phyloP scores from a whole-genome alignment of 2,329 filamentous ascomycete species.

The Hypoxylon rubiginosum region DNA sequence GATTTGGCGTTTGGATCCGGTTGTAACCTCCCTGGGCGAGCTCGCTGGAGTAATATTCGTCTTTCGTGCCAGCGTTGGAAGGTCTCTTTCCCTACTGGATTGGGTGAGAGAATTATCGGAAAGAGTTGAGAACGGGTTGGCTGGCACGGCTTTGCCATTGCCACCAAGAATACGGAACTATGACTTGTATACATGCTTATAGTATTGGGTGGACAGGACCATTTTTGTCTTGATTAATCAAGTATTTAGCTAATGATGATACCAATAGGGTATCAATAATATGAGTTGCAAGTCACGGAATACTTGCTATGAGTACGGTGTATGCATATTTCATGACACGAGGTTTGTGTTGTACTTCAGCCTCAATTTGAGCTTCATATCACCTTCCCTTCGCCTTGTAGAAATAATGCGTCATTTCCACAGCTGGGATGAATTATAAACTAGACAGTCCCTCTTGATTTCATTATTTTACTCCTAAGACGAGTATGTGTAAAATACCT shows the following conservation, averaged over 20 bases:
- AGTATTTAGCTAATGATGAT: conserved; percentile 37
- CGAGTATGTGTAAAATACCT: no score
- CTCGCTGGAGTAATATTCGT: conserved; percentile 3
- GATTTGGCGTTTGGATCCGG: conserved; percentile 22
- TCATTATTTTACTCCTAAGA: no score
- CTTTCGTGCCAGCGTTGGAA: conserved; percentile 5
- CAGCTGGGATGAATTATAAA: no score
- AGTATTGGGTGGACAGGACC: conserved; percentile 19
- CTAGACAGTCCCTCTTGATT: no score
- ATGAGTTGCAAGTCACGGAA: conserved; percentile 4
- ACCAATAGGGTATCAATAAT: conserved; percentile 35
- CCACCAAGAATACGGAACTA: conserved; percentile 26
- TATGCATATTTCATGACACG: not conserved
- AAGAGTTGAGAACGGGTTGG: conserved; percentile 15
- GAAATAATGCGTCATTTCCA: no score
- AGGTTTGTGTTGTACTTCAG: no score
- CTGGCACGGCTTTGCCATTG: conserved; percentile 18
- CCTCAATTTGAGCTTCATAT: no score
- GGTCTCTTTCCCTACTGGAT: conserved; percentile 2
- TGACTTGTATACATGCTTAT: conserved; percentile 16
- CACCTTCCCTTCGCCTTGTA: no score
- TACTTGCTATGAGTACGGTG: not conserved
- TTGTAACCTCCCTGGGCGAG: conserved; percentile 8
- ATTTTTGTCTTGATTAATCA: conserved; percentile 29
- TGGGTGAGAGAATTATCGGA: not conserved